phyloP scores from a whole-genome alignment of 768 basidiomycete species.

The Pleurotus sapidus region DNA sequence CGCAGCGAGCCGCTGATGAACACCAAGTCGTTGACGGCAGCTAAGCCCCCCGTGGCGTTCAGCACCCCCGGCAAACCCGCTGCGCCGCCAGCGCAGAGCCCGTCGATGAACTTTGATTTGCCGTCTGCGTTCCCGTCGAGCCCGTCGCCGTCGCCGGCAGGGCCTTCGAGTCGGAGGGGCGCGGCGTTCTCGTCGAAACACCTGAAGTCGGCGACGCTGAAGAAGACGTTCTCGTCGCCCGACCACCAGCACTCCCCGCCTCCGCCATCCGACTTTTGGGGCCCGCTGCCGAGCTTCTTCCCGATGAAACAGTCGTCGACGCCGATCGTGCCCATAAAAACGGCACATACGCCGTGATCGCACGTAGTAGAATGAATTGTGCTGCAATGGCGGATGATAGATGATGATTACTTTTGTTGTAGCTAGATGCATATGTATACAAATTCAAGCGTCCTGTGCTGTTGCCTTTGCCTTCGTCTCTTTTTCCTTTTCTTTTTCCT shows the following conservation, averaged over 20 bases:
- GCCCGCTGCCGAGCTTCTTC: slow-evolving; percentile 50
- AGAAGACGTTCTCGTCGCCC: slow-evolving; percentile 23
- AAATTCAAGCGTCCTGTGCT: slow-evolving; percentile 5
- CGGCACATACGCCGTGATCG: too few species aligned
- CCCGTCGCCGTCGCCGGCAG: slow-evolving; percentile 25
- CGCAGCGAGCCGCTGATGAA: slow-evolving; percentile 70
- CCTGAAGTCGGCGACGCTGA: slow-evolving; percentile 32
- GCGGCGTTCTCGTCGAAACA: slow-evolving; percentile 19
- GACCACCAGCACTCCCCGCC: slow-evolving; percentile 10
- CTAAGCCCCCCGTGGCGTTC: slow-evolving; percentile 32
- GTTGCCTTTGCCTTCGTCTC: not conserved
- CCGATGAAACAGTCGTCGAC: slow-evolving; percentile 22
- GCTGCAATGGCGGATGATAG: slow-evolving; percentile 6
- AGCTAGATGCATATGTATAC: not conserved
- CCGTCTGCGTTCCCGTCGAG: slow-evolving; percentile 21
- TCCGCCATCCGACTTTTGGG: slow-evolving; percentile 52
- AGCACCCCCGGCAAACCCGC: slow-evolving; percentile 31
- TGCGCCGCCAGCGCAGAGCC: slow-evolving; percentile 9
- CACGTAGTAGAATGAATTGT: too few species aligned
- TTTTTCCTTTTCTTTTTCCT: not conserved
- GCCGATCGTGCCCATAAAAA: slow-evolving; percentile 11
- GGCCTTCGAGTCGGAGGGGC: slow-evolving; percentile 27
- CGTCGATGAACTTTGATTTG: slow-evolving; percentile 19
- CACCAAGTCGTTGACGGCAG: slow-evolving; percentile 39
- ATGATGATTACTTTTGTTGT: not conserved